phyloP scores from a whole-genome alignment of 768 basidiomycete genomes.

The Podaxis carcinomalis region DNA sequence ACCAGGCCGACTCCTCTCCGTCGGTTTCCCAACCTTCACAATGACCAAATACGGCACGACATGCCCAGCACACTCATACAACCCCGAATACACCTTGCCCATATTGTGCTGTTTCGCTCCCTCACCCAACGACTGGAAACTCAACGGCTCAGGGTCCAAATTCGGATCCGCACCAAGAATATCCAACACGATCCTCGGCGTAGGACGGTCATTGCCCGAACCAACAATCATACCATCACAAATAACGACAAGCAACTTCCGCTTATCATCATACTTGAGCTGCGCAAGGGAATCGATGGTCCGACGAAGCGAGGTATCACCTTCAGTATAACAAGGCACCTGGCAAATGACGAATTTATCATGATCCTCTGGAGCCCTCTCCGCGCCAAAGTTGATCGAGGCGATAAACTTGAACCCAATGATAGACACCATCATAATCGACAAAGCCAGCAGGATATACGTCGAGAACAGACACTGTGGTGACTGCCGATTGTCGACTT shows the following conservation, averaged over 20 bases:
- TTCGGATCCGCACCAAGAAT: constrained; percentile 94
- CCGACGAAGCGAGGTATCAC: constrained; percentile 73
- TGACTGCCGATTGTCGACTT: constrained; percentile 88
- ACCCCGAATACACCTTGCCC: constrained; percentile 95
- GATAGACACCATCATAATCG: constrained; percentile 88
- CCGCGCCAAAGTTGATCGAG: constrained; percentile 76
- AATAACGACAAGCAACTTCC: constrained; percentile 87
- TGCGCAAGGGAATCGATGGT: constrained; percentile 94
- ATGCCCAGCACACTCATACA: constrained; percentile 92
- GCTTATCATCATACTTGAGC: constrained; percentile 97
- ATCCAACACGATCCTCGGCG: constrained; percentile 93
- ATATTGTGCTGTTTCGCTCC: constrained; percentile 96
- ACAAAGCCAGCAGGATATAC: constrained; percentile 87
- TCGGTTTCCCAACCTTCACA: constrained; percentile 93
- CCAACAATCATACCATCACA: constrained; percentile 99
- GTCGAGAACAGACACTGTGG: constrained; percentile 89
- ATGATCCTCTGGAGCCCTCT: constrained; percentile 87
- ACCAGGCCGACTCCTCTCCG: constrained; percentile 88
- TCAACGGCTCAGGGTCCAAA: constrained; percentile 89
- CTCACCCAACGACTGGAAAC: constrained; percentile 91
- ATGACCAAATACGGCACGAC: constrained; percentile 94
- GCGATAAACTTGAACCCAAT: constrained; percentile 97
- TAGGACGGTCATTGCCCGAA: constrained; percentile 93
- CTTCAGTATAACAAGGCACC: constrained; percentile 98
- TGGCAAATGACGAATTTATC: constrained; percentile 98